A percentile compares a stretch with the other conserved stretches of the same genome.
These are phyloP conservation scores for Alternaria sp. DNA, from an alignment of 2,329 filamentous ascomycete species.

Conservation along the genomic window DNA sequence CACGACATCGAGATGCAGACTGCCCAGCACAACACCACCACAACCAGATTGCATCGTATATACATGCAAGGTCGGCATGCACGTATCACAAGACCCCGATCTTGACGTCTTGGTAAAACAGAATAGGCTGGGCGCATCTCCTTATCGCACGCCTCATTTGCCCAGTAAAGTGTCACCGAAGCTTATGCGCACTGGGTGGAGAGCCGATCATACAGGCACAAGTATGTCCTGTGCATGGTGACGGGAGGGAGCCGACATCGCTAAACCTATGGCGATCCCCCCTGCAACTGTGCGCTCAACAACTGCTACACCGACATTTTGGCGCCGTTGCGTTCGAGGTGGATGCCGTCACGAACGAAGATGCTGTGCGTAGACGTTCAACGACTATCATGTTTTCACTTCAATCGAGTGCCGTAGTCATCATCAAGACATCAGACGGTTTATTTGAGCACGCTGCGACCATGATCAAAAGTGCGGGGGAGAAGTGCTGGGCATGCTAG, in stretches of 20 bases:
- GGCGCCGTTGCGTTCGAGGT: background rate
- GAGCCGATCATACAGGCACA: constrained; percentile 28
- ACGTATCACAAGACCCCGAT: background rate
- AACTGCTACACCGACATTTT: constrained; percentile 28
- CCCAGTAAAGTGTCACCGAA: background rate
- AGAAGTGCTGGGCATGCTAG: constrained; percentile 1
- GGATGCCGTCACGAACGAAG: background rate
- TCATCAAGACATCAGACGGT: background rate
- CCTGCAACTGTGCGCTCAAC: constrained; percentile 17
- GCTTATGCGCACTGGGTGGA: constrained; percentile 19
- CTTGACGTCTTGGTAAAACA: background rate
- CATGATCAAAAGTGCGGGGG: constrained; percentile 18
- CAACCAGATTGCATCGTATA: background rate
- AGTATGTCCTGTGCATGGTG: constrained; percentile 14
- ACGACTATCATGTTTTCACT: background rate
- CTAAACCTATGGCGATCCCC: constrained; percentile 20
- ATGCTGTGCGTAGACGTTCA: background rate
- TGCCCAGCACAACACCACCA: background rate
- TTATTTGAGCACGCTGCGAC: constrained; percentile 3
- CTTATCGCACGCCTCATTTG: constrained; percentile 20
- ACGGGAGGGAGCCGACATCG: constrained; percentile 19
- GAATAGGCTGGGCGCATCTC: constrained; percentile 4
- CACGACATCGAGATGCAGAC: background rate
- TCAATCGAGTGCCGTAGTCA: background rate
- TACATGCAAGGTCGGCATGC: background rate